Percentiles rank a stretch among this genome's conserved stretches.
phyloP scores from a whole-genome alignment of 164 flowering plant species.

The Umbilicus rupestris region DNA sequence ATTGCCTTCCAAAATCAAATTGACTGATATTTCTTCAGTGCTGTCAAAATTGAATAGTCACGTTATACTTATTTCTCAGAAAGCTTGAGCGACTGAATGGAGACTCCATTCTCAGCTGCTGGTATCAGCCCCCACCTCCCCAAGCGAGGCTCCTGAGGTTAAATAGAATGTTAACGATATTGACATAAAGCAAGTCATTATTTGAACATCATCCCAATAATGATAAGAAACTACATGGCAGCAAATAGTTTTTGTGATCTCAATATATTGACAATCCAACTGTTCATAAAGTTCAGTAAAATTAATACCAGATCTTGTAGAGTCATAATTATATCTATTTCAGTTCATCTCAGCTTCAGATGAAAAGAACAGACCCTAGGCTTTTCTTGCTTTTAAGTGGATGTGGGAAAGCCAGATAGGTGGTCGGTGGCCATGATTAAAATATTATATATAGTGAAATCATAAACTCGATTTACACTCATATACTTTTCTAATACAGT shows the following conservation, averaged over 20 bases:
- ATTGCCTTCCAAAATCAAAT: not conserved
- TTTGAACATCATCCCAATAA: not conserved
- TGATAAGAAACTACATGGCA: not conserved
- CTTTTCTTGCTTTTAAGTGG: too few species aligned
- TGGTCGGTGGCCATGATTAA: too few species aligned
- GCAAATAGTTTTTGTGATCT: not conserved
- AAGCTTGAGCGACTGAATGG: slow-evolving; percentile 46
- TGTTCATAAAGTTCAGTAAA: not conserved
- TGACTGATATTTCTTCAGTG: not conserved
- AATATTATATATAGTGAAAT: too few species aligned
- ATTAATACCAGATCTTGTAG: not conserved
- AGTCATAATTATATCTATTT: not conserved
- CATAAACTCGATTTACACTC: too few species aligned
- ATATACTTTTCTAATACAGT: too few species aligned
- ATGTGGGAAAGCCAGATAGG: too few species aligned
- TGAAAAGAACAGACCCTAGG: too few species aligned
- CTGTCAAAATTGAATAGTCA: slow-evolving; percentile 16
- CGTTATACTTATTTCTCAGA: slow-evolving; percentile 14
- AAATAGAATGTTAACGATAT: not conserved
- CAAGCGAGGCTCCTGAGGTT: slow-evolving; percentile 77
- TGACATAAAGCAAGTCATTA: not conserved
- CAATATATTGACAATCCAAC: not conserved
- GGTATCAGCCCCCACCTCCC: slow-evolving; percentile 80
- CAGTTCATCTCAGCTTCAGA: not conserved
- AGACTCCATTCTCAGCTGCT: slow-evolving; percentile 62